These are phyloP conservation scores for Westerdykella aurantiaca DNA, from an alignment of 2,329 filamentous ascomycete species.

Conservation along the genomic window DNA sequence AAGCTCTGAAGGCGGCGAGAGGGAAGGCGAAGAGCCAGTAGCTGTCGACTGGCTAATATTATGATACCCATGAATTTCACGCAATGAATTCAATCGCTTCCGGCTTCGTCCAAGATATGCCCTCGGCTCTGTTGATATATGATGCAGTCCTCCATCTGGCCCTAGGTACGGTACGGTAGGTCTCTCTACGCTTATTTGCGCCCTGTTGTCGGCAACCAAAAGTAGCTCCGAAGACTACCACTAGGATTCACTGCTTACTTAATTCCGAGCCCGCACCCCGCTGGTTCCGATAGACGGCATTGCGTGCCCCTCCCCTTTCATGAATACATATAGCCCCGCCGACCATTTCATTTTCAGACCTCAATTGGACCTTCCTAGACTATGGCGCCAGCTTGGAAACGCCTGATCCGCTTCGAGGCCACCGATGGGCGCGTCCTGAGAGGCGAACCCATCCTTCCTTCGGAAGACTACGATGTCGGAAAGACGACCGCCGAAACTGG, in stretches of 20 bases:
- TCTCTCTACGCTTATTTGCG: too few relatives aligned
- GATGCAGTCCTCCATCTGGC: not conserved
- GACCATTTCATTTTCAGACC: not conserved
- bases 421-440: conserved; percentile 47
- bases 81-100: too few relatives aligned
- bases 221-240: not conserved
- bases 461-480: conserved; percentile 46
- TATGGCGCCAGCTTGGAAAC: conserved; percentile 39
- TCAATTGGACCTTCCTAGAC: not conserved
- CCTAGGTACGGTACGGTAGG: too few relatives aligned
- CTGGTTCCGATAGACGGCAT: too few relatives aligned
- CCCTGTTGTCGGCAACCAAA: not conserved
- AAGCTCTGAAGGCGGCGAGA: conserved; percentile 28
- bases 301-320: not conserved
- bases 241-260: not conserved
- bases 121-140: not conserved
- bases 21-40: conserved; percentile 11
- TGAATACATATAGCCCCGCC: not conserved
- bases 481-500: conserved; percentile 43
- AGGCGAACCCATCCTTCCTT: conserved; percentile 49
- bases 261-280: too few relatives aligned
- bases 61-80: conserved; percentile 7
- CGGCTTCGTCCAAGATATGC: too few relatives aligned
- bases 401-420: conserved; percentile 52
- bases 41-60: not conserved